Conservation (phyloP, 2,329 filamentous ascomycete genomes). For the Spiromastix sp. region DNA sequence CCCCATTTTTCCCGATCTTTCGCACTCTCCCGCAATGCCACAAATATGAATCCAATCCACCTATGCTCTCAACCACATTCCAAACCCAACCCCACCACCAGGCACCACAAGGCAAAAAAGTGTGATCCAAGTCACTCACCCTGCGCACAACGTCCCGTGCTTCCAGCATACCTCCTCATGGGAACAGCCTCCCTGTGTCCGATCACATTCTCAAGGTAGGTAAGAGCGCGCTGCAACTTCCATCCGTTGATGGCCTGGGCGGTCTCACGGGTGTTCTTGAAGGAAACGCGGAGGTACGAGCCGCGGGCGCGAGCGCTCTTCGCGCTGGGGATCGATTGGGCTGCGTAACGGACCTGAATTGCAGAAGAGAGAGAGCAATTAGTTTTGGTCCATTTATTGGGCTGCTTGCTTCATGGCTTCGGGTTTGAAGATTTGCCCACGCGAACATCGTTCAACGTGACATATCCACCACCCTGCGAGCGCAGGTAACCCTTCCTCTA, state of each 20-base stretch:
- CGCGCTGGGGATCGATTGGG: slow-evolving; percentile 71
- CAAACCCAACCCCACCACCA: not conserved
- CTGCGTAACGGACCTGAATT: slow-evolving; percentile 84
- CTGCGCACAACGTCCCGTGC: slow-evolving; percentile 93
- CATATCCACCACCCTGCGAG: slow-evolving; percentile 9
- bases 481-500: too few species aligned
- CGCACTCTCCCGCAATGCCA: not conserved
- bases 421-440: too few species aligned
- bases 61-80: slow-evolving; percentile 1
- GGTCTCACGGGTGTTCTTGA: slow-evolving; percentile 99
- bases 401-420: too few species aligned
- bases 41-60: not conserved
- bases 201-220: slow-evolving; percentile 97
- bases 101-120: not conserved
- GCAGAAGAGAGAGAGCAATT: not conserved
- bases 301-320: slow-evolving; percentile 98
- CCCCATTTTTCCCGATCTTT: too few species aligned
- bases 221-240: slow-evolving; percentile 90
- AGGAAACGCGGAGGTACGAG: slow-evolving; percentile 96
- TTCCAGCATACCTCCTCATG: slow-evolving; percentile 94
- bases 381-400: not conserved
- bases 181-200: slow-evolving; percentile 96
- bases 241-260: slow-evolving; percentile 99
- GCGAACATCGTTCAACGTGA: not conserved
- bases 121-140: slow-evolving; percentile 54